Percentiles rank a stretch among this genome's conserved stretches.
Evolutionary conservation across 1,284 basidiomycete genomes (phyloP).

Genomic region (Sporisorium scitamineum): DNA sequence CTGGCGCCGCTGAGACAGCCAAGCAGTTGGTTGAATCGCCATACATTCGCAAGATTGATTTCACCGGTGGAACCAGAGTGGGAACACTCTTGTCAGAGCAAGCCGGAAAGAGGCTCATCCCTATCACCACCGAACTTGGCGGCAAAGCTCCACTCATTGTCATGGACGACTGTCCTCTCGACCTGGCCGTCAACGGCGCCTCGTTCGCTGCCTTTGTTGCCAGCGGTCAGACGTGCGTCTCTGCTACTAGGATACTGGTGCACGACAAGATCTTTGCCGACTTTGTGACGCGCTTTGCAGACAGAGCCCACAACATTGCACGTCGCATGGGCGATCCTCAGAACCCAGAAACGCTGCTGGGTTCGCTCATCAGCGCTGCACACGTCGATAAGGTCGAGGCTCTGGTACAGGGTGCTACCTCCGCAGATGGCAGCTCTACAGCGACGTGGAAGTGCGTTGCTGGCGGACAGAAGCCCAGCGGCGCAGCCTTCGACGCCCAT

Average conservation of each 20-base stretch:
- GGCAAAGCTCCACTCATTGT: conserved; percentile 79
- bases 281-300: conserved; percentile 76
- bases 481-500: conserved; percentile 77
- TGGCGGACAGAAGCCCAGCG: conserved; percentile 77
- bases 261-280: conserved; percentile 75
- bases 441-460: conserved; percentile 72
- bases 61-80: conserved; percentile 82
- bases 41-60: conserved; percentile 80
- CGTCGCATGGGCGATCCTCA: conserved; percentile 79
- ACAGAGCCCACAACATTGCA: conserved; percentile 76
- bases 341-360: conserved; percentile 79
- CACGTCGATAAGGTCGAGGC: conserved; percentile 77
- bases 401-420: conserved; percentile 73
- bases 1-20: conserved; percentile 76
- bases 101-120: conserved; percentile 78
- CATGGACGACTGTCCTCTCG: conserved; percentile 80
- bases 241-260: conserved; percentile 36
- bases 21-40: conserved; percentile 77
- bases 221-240: conserved; percentile 75
- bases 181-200: conserved; percentile 79
- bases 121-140: conserved; percentile 75
- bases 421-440: background rate
- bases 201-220: conserved; percentile 85
- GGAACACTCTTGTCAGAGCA: conserved; percentile 78
- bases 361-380: conserved; percentile 77